Evolutionary conservation across 352 stramenopile species (phyloP).

Genomic region (Globisporangium carolinianum): DNA sequence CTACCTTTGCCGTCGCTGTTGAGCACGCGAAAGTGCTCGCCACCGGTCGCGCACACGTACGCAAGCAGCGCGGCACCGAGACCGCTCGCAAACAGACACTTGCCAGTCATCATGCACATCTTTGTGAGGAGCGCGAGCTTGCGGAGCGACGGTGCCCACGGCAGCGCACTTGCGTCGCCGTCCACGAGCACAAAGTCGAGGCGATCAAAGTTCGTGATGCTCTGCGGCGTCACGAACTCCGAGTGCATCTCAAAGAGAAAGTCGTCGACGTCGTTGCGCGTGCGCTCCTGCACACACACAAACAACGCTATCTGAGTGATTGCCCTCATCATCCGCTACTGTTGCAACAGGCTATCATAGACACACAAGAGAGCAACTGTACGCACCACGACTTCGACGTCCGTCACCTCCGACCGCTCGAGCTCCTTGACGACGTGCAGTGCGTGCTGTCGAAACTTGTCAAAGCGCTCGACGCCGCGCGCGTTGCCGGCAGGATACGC

Average conservation of each 20-base stretch:
- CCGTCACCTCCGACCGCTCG: constrained; percentile 54
- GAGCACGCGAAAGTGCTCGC: constrained; percentile 46
- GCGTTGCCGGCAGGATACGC: constrained; percentile 39
- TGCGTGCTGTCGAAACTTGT: constrained; percentile 47
- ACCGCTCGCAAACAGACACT: constrained; percentile 65
- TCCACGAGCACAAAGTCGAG: constrained; percentile 80
- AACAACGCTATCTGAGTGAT: background rate
- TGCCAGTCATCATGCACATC: constrained; percentile 88
- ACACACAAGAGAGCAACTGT: background rate
- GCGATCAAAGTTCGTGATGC: constrained; percentile 74
- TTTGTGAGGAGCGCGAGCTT: constrained; percentile 63
- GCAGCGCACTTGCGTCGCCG: constrained; percentile 51
- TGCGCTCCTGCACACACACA: constrained; percentile 32
- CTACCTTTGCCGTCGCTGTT: constrained; percentile 57
- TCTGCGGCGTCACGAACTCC: constrained; percentile 46
- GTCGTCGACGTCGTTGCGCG: constrained; percentile 53
- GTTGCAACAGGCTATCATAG: no score
- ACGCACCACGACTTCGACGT: constrained; percentile 53
- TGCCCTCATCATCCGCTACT: no score
- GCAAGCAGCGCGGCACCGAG: constrained; percentile 52
- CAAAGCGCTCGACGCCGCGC: constrained; percentile 34
- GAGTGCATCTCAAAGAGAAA: constrained; percentile 78
- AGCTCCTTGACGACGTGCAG: constrained; percentile 40
- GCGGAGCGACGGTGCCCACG: constrained; percentile 52
- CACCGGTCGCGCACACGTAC: constrained; percentile 68